Conservation (phyloP, 2,329 filamentous ascomycete genomes). For the Lachnellula subtilissima region DNA sequence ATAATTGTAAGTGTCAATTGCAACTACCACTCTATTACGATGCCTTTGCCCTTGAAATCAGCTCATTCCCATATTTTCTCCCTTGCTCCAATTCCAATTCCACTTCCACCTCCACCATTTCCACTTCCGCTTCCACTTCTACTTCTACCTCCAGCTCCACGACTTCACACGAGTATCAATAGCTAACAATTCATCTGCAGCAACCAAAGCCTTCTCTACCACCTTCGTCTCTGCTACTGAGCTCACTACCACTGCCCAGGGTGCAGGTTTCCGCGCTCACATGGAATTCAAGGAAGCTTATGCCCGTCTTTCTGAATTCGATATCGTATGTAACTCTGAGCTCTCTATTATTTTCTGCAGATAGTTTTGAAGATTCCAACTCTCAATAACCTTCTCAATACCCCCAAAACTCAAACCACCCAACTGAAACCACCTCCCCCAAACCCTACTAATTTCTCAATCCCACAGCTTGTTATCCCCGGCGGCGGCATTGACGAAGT, state of each 20-base stretch:
- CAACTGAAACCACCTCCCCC: too few species aligned
- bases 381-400: too few species aligned
- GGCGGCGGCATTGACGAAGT: constrained; percentile 60
- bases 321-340: constrained; percentile 43
- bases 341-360: neutral
- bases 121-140: neutral
- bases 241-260: constrained; percentile 52
- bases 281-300: constrained; percentile 75
- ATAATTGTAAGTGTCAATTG: constrained; percentile 39
- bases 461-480: constrained; percentile 56
- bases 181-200: constrained; percentile 11
- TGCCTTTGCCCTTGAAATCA: constrained; percentile 1
- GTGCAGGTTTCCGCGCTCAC: constrained; percentile 67
- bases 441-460: too few species aligned
- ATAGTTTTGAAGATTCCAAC: too few species aligned
- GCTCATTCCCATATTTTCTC: constrained; percentile 1
- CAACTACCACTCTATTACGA: neutral
- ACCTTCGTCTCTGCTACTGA: constrained; percentile 41
- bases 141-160: neutral
- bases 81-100: constrained; percentile 1
- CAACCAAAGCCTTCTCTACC: constrained; percentile 26
- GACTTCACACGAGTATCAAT: neutral
- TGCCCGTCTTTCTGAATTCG: constrained; percentile 55
- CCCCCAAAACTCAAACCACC: too few species aligned
- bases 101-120: neutral